phyloP scores from a whole-genome alignment of 305 asterid species.

The Solanum hybrid region DNA sequence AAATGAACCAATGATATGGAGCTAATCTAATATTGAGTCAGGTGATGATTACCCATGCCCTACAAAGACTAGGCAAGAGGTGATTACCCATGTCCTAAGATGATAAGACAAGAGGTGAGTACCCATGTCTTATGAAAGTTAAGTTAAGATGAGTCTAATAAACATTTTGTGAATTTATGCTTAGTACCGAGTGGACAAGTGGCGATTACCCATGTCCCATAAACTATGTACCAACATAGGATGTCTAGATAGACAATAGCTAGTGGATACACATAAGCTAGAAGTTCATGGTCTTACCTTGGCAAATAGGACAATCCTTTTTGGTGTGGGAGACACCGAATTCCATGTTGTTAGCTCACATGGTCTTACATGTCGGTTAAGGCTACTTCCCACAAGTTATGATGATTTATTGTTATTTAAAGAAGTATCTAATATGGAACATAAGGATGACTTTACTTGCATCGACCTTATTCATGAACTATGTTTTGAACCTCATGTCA shows the following conservation, averaged over 20 bases:
- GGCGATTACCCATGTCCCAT: neutral
- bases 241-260: neutral
- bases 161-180: neutral
- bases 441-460: too few relatives aligned
- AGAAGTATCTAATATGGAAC: too few relatives aligned
- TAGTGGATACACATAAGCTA: neutral
- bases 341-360: too few relatives aligned
- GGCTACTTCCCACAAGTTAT: too few relatives aligned
- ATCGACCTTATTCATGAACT: too few relatives aligned
- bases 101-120: neutral
- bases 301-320: neutral
- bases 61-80: neutral
- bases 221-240: neutral
- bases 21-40: neutral
- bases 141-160: neutral
- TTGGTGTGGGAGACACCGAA: neutral
- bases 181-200: neutral
- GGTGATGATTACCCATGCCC: neutral
- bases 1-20: neutral
- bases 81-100: neutral
- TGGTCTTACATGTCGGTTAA: too few relatives aligned
- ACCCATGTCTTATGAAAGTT: neutral
- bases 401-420: too few relatives aligned
- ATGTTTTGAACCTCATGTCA: too few relatives aligned
- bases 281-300: neutral